A percentile compares a stretch with the other conserved stretches of the same genome.
Evolutionary conservation across 1,284 basidiomycete species (phyloP).

Genomic region (Leucoagaricus sp.): DNA sequence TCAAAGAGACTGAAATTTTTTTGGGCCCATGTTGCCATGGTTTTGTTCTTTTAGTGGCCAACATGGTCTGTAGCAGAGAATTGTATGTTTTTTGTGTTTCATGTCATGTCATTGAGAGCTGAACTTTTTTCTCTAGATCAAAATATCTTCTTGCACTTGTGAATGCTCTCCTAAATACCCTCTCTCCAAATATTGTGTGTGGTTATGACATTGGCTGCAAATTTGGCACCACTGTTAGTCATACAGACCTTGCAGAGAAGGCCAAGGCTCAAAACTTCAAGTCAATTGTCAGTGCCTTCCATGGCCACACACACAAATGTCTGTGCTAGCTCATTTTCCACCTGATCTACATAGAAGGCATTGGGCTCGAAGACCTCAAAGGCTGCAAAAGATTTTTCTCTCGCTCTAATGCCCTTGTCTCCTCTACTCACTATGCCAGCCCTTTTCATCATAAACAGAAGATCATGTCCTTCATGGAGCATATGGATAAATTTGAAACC

Average conservation of each 20-base stretch:
- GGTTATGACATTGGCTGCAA: constrained; percentile 31
- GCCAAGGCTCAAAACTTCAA: constrained; percentile 6
- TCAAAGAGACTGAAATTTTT: constrained; percentile 33
- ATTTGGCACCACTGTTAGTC: constrained; percentile 20
- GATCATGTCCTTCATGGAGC: constrained; percentile 23
- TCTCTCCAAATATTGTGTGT: constrained; percentile 25
- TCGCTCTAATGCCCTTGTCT: constrained; percentile 28
- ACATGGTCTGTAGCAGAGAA: constrained; percentile 28
- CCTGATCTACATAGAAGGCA: constrained; percentile 24
- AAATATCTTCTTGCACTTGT: no score
- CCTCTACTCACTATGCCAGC: constrained; percentile 23
- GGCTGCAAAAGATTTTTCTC: constrained; percentile 32
- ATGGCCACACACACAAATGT: constrained; percentile 32
- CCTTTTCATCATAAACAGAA: constrained; percentile 25
- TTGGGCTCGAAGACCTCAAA: constrained; percentile 34
- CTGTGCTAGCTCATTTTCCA: constrained; percentile 28
- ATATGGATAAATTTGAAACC: constrained; percentile 22
- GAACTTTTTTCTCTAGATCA: no score
- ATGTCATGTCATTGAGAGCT: no score
- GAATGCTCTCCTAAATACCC: constrained; percentile 23
- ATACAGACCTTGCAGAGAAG: constrained; percentile 16
- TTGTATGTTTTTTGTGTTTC: no score
- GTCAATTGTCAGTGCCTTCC: constrained; percentile 30
- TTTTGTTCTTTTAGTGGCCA: constrained; percentile 14
- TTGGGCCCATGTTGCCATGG: constrained; percentile 25